These are phyloP conservation scores for Fusarium robinianum DNA, from an alignment of 2,329 filamentous ascomycete genomes.

Conservation along the genomic window DNA sequence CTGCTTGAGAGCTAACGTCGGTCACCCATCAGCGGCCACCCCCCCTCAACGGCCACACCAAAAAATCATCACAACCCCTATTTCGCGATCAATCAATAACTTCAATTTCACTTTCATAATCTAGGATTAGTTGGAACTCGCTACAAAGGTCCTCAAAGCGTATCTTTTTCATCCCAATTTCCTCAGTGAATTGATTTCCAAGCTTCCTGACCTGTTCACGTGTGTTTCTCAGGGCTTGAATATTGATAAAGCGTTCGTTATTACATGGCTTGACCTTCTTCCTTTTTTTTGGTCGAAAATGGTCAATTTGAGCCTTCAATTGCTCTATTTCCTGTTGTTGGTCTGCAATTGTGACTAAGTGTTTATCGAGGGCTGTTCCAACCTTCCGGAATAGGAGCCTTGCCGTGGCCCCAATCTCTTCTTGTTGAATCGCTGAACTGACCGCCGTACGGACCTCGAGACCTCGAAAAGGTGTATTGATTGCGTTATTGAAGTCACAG, in stretches of 20 bases:
- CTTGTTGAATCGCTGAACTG: conserved; percentile 1
- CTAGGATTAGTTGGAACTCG: not conserved
- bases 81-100: not conserved
- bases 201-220: not conserved
- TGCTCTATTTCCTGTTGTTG: conserved; percentile 1
- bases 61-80: not conserved
- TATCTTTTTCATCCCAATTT: not conserved
- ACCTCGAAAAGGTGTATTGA: not conserved
- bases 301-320: conserved; percentile 1
- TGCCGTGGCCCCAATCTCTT: not conserved
- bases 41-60: too few species aligned
- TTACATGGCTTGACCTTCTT: not conserved
- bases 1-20: conserved; percentile 8
- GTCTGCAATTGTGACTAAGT: conserved; percentile 1
- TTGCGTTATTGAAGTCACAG: not conserved
- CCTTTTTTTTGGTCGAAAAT: too few species aligned
- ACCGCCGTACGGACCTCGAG: conserved; percentile 1
- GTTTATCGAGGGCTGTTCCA: not conserved
- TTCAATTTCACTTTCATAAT: not conserved
- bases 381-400: conserved; percentile 1
- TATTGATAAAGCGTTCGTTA: not conserved
- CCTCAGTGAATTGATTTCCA: not conserved
- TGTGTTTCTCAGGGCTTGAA: not conserved
- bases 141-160: not conserved
- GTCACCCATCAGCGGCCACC: not conserved